Evolutionary conservation across 768 basidiomycete genomes (phyloP).

Genomic region (Boletus rubroflammeus): DNA sequence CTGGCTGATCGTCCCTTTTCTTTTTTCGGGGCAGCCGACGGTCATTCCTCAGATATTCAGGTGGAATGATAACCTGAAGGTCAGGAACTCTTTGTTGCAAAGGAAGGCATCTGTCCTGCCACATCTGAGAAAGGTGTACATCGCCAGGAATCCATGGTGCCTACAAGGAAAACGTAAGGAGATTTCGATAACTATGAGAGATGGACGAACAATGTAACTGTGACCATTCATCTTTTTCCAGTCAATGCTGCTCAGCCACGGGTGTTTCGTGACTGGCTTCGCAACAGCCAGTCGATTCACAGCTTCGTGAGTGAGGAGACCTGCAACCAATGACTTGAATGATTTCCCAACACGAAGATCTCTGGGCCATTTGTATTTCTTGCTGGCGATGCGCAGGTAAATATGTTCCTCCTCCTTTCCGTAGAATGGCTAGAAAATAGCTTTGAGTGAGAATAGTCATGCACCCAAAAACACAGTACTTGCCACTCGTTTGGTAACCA

Average conservation of each 20-base stretch:
- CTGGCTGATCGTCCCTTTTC: not conserved
- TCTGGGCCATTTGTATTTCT: conserved; percentile 39
- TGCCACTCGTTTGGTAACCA: conserved; percentile 39
- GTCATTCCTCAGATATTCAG: conserved; percentile 36
- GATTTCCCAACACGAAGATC: conserved; percentile 35
- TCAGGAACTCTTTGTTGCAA: conserved; percentile 37
- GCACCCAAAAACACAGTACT: conserved; percentile 13
- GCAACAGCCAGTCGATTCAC: conserved; percentile 39
- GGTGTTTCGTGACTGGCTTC: conserved; percentile 37
- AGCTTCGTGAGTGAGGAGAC: conserved; percentile 38
- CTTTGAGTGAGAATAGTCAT: not conserved
- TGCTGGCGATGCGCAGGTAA: conserved; percentile 25
- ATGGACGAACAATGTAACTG: conserved; percentile 42
- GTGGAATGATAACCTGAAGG: conserved; percentile 34
- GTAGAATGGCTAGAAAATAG: conserved; percentile 23
- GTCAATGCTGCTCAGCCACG: conserved; percentile 44
- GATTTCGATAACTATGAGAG: not conserved
- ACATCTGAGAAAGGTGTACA: conserved; percentile 28
- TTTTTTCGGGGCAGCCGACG: conserved; percentile 28
- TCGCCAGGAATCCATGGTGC: conserved; percentile 40
- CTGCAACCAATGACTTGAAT: conserved; percentile 41
- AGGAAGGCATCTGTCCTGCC: conserved; percentile 40
- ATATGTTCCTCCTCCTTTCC: conserved; percentile 26
- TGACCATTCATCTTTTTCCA: conserved; percentile 46
- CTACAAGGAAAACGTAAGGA: conserved; percentile 24